These are phyloP conservation scores for Herpetomonas samuelpessoai DNA, from an alignment of 208 protist genomes.

Conservation along the genomic window DNA sequence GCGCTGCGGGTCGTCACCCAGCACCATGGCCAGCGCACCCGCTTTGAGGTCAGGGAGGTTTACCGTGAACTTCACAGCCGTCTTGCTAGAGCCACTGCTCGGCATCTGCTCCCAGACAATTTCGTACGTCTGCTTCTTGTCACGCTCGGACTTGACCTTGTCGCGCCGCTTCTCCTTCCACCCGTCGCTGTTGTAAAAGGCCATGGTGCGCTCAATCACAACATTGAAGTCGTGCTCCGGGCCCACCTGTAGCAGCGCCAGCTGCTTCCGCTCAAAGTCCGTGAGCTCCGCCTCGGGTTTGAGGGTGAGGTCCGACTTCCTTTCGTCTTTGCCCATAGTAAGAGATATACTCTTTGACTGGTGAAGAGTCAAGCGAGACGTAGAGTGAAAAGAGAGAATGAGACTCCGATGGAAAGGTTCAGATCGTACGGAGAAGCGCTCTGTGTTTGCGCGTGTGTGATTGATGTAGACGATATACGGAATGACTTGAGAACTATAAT, in stretches of 20 bases:
- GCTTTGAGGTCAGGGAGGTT: constrained; percentile 34
- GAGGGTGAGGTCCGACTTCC: not conserved
- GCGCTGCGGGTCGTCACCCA: constrained; percentile 31
- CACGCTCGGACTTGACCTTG: constrained; percentile 7
- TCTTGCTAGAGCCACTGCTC: constrained; percentile 21
- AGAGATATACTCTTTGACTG: too few species aligned
- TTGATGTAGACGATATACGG: too few species aligned
- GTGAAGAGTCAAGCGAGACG: too few species aligned
- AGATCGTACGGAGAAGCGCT: too few species aligned
- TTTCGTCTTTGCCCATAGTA: constrained; percentile 15
- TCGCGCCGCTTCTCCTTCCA: constrained; percentile 17
- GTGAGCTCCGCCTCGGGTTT: constrained; percentile 18
- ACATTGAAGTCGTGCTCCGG: constrained; percentile 14
- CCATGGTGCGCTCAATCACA: constrained; percentile 10
- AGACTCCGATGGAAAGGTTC: too few species aligned
- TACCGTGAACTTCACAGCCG: constrained; percentile 23
- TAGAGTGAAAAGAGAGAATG: too few species aligned
- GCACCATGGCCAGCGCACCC: constrained; percentile 22
- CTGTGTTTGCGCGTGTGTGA: too few species aligned
- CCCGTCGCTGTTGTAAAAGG: constrained; percentile 10
- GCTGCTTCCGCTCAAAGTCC: constrained; percentile 20
- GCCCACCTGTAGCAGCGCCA: constrained; percentile 14
- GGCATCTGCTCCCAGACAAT: constrained; percentile 17
- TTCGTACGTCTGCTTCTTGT: constrained; percentile 6
- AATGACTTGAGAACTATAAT: too few species aligned